Conservation (phyloP, 495 filamentous ascomycete species). For the Cercophora scortea region DNA sequence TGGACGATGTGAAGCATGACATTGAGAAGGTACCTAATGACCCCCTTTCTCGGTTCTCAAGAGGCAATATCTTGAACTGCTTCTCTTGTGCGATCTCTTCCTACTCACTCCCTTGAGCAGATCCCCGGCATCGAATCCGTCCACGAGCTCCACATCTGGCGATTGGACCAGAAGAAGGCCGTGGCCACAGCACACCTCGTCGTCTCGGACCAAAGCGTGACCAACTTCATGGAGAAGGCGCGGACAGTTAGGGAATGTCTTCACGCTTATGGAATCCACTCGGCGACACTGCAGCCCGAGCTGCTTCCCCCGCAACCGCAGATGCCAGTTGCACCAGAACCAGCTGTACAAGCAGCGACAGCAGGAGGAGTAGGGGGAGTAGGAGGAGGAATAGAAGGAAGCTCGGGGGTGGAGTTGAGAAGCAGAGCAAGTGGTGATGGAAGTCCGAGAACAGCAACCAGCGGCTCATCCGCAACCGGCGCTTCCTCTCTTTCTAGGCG, state of each 20-base stretch:
- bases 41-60: neutral
- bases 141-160: constrained; percentile 93
- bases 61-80: too few species aligned
- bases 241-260: constrained; percentile 70
- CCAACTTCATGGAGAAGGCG: constrained; percentile 73
- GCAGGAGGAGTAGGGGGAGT: too few species aligned
- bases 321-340: neutral
- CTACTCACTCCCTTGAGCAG: constrained; percentile 12
- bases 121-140: constrained; percentile 74
- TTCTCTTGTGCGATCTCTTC: neutral
- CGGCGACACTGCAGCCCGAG: constrained; percentile 86
- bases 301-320: constrained; percentile 10
- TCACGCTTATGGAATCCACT: constrained; percentile 90
- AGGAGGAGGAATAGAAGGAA: too few species aligned
- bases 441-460: too few species aligned
- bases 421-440: too few species aligned
- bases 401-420: too few species aligned
- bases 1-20: constrained; percentile 84
- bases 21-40: constrained; percentile 48
- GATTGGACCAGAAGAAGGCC: constrained; percentile 80
- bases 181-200: constrained; percentile 83
- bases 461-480: neutral
- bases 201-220: constrained; percentile 49
- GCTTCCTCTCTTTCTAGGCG: neutral
- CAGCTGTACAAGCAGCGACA: too few species aligned